Evolutionary conservation across 169 alveolate genomes (phyloP), one percentile per base, ranked within the genome.

Genomic region (Cryptosporidium baileyi): DNA sequence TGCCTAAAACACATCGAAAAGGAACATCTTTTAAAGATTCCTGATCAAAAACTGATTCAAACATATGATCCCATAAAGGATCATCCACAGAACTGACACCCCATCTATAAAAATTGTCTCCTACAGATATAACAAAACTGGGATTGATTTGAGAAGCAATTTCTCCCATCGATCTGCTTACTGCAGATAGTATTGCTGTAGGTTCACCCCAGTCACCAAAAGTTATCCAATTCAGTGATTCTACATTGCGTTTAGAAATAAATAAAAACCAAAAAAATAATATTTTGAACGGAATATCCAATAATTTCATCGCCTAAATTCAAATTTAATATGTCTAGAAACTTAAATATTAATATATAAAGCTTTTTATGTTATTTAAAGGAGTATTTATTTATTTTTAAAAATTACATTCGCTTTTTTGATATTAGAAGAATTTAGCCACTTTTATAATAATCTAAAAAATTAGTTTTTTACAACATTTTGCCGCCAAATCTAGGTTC

Each of bases 171-270:
- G 85, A 51, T 54, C 85, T 74, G 65, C 74, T 57, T 9, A 74
- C 85, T 36, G 67, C 65, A 11, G 65, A 36, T 17, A 74, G 41
- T 52, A 74, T 74, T 3, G 74, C 85, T 17, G 85, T 74, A 2
- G 85, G 85, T 28, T 74, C 85, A 38, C 85, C 85, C 85, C 85
- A 74, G 26, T 74, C 85, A 13, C 85, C 85, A 51, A 74, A 74
- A 36, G 85, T 74, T 36, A 74, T 47, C 85, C 85, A 74, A 5
- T n/a, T 74, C 34, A 74, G 54, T 15, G 74, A 34, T 8, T 54
- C 67, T 19, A 44, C 60, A 13, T 34, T 43, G 60, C 59, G 34
- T 40, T 9, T 9, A 8, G 9, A 17, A 32, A 54, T 30, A 22
- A 1, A 26, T 5, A 15, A 34, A 8, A 65, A 3, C 26, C 63